Conservation (phyloP, 2,329 filamentous ascomycete genomes). For the Cladophialophora carrionii region DNA sequence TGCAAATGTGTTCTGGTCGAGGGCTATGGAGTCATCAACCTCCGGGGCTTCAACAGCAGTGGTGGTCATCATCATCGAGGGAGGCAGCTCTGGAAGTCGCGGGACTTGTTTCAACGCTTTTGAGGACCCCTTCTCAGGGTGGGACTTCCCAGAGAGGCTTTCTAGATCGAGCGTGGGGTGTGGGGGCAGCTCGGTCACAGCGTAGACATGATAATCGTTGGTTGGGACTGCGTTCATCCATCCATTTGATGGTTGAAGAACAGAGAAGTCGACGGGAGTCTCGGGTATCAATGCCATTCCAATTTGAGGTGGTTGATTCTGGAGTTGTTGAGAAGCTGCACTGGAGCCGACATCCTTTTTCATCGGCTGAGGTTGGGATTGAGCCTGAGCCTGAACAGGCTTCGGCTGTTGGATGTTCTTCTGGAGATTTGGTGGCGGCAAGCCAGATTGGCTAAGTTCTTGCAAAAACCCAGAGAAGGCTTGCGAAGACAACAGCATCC, state of each 20-base stretch:
- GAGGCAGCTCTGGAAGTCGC: slow-evolving; percentile 29
- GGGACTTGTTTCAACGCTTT: slow-evolving; percentile 27
- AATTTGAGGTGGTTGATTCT: slow-evolving; percentile 65
- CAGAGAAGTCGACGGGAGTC: slow-evolving; percentile 72
- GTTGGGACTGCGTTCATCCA: slow-evolving; percentile 54
- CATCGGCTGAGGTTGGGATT: slow-evolving; percentile 46
- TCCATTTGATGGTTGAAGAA: slow-evolving; percentile 63
- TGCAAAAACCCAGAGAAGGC: slow-evolving; percentile 82
- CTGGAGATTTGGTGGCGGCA: slow-evolving; percentile 47
- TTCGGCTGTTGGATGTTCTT: slow-evolving; percentile 45
- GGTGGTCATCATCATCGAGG: slow-evolving; percentile 37
- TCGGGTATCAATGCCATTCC: slow-evolving; percentile 84
- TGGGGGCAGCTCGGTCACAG: slow-evolving; percentile 71
- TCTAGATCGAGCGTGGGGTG: slow-evolving; percentile 64
- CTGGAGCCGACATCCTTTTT: slow-evolving; percentile 71
- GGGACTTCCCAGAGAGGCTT: slow-evolving; percentile 70
- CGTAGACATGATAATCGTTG: slow-evolving; percentile 59
- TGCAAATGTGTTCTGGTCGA: slow-evolving; percentile 29
- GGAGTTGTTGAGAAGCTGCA: slow-evolving; percentile 54
- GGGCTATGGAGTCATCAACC: slow-evolving; percentile 55
- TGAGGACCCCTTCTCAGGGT: slow-evolving; percentile 2
- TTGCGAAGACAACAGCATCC: slow-evolving; percentile 77
- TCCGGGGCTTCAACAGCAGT: slow-evolving; percentile 51
- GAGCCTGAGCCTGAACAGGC: slow-evolving; percentile 45
- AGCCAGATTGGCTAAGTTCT: slow-evolving; percentile 65